Evolutionary conservation across 768 basidiomycete genomes (phyloP), one percentile per base, ranked within the genome.

Genomic region (Suillus subalutaceus): DNA sequence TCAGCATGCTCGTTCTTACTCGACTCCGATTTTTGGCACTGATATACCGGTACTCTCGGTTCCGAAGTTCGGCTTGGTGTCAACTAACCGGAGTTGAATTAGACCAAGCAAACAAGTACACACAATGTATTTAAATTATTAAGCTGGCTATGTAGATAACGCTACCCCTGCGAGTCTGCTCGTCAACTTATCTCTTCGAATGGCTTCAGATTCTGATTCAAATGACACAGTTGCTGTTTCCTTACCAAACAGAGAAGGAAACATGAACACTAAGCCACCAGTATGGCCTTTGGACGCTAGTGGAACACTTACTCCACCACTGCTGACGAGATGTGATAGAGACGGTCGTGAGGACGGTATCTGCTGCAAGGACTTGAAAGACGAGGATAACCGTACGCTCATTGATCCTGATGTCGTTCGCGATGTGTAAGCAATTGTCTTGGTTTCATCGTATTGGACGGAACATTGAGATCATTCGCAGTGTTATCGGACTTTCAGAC

Each of bases 331-430:
- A 72, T 93, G 92, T 73, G 83, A 84, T 18, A 78, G 85, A 66
- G 79, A 85, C 63, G 77, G 79, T 41, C 82, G 84, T 40, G 79
- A 78, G 55, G 86, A 85, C 61, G 92, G 90, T 6, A 78, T 95
- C 9, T 97, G 96, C 79, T 97, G 95, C 81, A 91, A 93, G 72
- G 93, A 96, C 64, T 86, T 97, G 65, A 93, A 88, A 74, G 86
- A 81, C 58, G 85, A 89, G 15, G 92, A 95, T 58, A 89, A 94
- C 66, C 85, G 94, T 23, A 90, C 87, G 0, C 85, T 97, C 44
- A 80, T 97, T 32, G 87, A 97, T 74, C 96, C 96, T 0, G 94
- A 96, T 68, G 79, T 96, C 55, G 85, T 97, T 26, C 88, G 94
- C 12, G 94, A 96, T 69, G 87, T 93, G 93, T 94, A 73, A 75